Base-by-base conservation (phyloP, 2,329 filamentous ascomycete species). In the Botrytis porri region DNA sequence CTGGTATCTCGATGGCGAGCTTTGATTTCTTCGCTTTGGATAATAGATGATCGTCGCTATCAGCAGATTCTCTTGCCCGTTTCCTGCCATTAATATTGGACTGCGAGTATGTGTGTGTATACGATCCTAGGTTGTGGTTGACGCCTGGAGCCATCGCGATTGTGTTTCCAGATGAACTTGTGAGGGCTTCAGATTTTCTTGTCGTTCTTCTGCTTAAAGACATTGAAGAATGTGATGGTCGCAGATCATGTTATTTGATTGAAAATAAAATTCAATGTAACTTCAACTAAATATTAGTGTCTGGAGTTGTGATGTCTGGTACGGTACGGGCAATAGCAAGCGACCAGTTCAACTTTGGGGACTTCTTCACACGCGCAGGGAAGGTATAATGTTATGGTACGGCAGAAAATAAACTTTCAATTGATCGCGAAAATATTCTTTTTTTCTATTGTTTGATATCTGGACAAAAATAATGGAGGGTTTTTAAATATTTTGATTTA, bases 1-100 rank as follows among this genome's bases (percentile, higher is more conserved):
- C 48, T 8, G 85, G 80, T 65, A 89, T 87, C 77, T 89, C 87
- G 76, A 88, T 85, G 37, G 85, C 82, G 76, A 89, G 85, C 74
- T 85, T 83, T 70, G 84, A 80, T 80, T 83, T 86, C 81, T 89
- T 89, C 71, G 82, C 78, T 72, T 83, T 83, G 63, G 84, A 77
- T 35, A 72, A 8, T 72, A 81, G 80, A 75, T 86, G 84, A 77
- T 83, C 81, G 72, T 87, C 84, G 78, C 81, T 81, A 66, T 85
- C 83, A 72, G 82, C 78, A 69, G 81, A 75, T 69, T 87, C 85
- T 77, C 86, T 83, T 66, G 81, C 82, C 75, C 86, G 84, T 81
- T 88, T 88, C 79, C 82, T 84, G 77, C 83, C 83, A 77, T 82
- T 82, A 72, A 79, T 74, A 73, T 78, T 78, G 75, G 81, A 79